Evolutionary conservation across 805 yeast genomes (phyloP).

Genomic region (Tanozyma kutaoensis): DNA sequence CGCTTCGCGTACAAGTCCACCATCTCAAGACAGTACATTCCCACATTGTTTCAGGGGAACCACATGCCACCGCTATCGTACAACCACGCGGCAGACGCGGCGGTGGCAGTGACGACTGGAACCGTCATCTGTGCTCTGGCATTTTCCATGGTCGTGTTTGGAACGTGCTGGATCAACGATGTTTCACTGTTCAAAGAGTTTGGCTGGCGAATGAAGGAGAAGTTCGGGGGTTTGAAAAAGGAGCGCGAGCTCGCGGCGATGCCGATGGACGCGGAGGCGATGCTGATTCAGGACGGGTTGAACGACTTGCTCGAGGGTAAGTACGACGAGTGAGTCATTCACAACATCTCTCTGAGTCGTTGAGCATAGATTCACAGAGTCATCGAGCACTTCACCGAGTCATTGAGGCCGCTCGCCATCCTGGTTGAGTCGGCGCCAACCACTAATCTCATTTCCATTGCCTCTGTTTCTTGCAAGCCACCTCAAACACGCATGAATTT

Average conservation of each 20-base stretch:
- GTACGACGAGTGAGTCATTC: too few species aligned
- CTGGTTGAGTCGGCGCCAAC: too few species aligned
- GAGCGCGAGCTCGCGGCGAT: conserved; percentile 29
- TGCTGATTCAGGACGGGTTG: conserved; percentile 45
- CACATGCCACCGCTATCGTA: conserved; percentile 74
- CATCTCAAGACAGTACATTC: conserved; percentile 57
- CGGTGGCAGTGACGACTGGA: conserved; percentile 74
- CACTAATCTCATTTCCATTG: too few species aligned
- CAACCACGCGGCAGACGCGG: conserved; percentile 74
- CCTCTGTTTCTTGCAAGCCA: too few species aligned
- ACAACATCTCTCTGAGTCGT: too few species aligned
- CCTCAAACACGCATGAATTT: too few species aligned
- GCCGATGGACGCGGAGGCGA: conserved; percentile 45
- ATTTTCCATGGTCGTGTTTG: conserved; percentile 58
- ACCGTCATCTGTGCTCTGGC: conserved; percentile 62
- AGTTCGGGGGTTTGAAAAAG: conserved; percentile 57
- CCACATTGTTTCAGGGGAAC: conserved; percentile 71
- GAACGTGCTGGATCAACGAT: conserved; percentile 71
- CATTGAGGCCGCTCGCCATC: too few species aligned
- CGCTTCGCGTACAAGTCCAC: conserved; percentile 68
- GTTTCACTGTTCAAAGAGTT: conserved; percentile 59
- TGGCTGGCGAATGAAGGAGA: conserved; percentile 49
- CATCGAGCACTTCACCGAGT: too few species aligned
- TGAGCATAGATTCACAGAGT: too few species aligned
- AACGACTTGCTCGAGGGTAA: conserved; percentile 37